Base-by-base conservation (phyloP, 345 rosid species). In the sweet orange (Citrus sinensis) region DNA sequence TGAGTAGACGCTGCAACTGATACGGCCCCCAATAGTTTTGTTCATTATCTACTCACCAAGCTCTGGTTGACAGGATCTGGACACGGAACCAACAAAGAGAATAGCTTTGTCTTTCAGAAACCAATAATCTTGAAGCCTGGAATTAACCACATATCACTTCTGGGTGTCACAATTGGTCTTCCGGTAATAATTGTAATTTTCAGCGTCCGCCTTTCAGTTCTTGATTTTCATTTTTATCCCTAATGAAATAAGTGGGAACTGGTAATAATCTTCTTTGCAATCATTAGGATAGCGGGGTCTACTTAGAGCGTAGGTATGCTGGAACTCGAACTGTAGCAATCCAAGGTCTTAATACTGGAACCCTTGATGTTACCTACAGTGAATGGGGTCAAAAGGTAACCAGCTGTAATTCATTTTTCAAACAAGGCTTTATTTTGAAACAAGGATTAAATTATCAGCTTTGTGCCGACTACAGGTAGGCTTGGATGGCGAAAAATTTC, bases 351-450 rank as follows among this genome's bases (percentile, higher is more conserved):
- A 84, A 89, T 81, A 78, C 83, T 4, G 90, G 90, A 77, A 87
- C 88, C 3, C 80, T 89, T 22, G 89, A 86, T 71, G 70, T 87
- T 30, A n/a, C 89, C 24, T 5, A 64, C 35, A 84, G 82, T 55
- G 88, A 87, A 25, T 89, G 88, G 90, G 88, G 85, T 13, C 89
- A 87, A 69, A 79, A 85, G 91, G 88, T 88, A 73, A 54, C 17
- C 37, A 74, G 2, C 29, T 60, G 17, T 14, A 24, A 16, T 24
- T 74, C 16, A 74, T 16, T 25, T 34, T 61, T 61, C 22, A 37
- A 24, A 7, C 2, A 35, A 59, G 7, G 17, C 75, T n/a, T 8
- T 25, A 27, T 60, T 51, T 51, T 6, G 32, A 51, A 29, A 9
- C 30, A 17, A 24, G 25, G 25, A 35, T 72, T 34, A 22, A 55